phyloP scores from a whole-genome alignment of 345 rosid species.

The Gossypium herbaceum region DNA sequence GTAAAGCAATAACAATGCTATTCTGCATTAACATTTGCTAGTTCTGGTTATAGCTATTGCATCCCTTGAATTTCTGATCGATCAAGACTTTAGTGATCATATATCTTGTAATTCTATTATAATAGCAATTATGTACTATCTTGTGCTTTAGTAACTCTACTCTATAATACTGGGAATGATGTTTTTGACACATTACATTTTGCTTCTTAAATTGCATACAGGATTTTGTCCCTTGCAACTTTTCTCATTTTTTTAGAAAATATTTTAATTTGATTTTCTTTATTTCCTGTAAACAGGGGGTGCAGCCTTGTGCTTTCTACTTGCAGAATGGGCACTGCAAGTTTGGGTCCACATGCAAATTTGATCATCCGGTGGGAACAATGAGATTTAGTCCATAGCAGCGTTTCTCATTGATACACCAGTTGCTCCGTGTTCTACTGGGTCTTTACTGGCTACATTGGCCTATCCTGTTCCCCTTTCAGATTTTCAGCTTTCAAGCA shows the following conservation, averaged over 20 bases:
- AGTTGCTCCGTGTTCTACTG: constrained; percentile 62
- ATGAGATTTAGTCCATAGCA: constrained; percentile 63
- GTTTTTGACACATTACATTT: neutral
- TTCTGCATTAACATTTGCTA: neutral
- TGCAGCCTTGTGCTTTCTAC: constrained; percentile 47
- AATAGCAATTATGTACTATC: neutral
- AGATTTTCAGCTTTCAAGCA: constrained; percentile 62
- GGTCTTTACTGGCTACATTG: constrained; percentile 48
- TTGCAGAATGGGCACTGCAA: constrained; percentile 53
- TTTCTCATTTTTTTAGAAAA: neutral
- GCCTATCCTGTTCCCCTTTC: constrained; percentile 57
- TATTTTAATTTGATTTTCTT: neutral
- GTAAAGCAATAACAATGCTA: neutral
- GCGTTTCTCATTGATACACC: constrained; percentile 62
- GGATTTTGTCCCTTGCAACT: neutral
- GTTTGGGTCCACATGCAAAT: constrained; percentile 55
- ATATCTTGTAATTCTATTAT: neutral
- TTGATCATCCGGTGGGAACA: constrained; percentile 61
- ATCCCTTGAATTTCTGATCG: neutral
- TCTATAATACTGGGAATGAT: neutral
- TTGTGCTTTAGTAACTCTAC: neutral
- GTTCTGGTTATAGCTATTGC: neutral
- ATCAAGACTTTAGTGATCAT: neutral
- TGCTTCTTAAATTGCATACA: neutral
- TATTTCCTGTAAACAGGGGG: constrained; percentile 32